Percentiles rank a stretch among this genome's conserved stretches.
Evolutionary conservation across 345 rosid genomes (phyloP).

Genomic region (Raphanus raphanistrum): DNA sequence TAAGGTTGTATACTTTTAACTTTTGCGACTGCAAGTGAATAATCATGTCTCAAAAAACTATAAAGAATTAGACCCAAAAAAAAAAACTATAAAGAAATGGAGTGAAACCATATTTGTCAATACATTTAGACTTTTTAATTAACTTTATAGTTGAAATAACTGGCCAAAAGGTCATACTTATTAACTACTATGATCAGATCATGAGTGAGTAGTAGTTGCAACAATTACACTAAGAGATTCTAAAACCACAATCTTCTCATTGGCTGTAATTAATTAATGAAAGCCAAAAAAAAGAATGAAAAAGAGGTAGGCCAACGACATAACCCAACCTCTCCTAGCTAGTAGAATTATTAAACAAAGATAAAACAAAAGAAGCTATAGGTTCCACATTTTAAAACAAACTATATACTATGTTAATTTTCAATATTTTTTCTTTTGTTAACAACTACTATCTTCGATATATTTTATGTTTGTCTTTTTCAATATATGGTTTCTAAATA

Average conservation of each 20-base stretch:
- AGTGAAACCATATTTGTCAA: not conserved
- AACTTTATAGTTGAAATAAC: constrained; percentile 14
- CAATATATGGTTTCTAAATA: not conserved
- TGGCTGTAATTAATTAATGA: constrained; percentile 10
- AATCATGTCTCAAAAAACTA: not conserved
- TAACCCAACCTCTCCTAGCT: constrained; percentile 23
- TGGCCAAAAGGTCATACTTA: constrained; percentile 28
- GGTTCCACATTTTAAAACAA: not conserved
- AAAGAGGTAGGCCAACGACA: constrained; percentile 38
- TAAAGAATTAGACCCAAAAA: not conserved
- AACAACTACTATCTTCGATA: not conserved
- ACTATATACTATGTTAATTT: not conserved
- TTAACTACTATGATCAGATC: constrained; percentile 6
- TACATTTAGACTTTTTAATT: not conserved
- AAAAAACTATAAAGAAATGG: not conserved
- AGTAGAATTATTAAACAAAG: not conserved
- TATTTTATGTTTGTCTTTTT: not conserved
- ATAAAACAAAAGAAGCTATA: not conserved
- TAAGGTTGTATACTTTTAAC: not conserved
- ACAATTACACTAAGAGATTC: constrained; percentile 34
- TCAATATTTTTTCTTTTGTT: not conserved
- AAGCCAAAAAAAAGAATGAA: not conserved
- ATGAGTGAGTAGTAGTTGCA: constrained; percentile 38
- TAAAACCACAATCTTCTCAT: constrained; percentile 7
- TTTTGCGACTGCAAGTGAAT: not conserved